Conservation (phyloP, 2,329 filamentous ascomycete genomes). For the Plectosphaerella cucumerina region DNA sequence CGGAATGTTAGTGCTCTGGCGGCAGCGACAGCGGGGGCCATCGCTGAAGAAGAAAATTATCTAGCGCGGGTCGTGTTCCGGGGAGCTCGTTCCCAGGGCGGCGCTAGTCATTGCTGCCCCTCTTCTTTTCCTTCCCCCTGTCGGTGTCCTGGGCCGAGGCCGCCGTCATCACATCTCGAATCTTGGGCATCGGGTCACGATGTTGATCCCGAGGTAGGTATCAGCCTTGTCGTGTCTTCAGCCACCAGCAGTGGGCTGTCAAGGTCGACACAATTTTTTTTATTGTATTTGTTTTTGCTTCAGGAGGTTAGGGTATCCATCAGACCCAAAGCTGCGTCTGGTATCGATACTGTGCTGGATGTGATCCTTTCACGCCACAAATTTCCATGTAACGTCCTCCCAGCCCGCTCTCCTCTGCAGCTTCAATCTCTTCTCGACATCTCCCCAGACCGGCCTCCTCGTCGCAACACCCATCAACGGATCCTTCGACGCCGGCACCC, state of each 20-base stretch:
- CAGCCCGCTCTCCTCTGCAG: slow-evolving; percentile 15
- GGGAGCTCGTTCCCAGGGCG: slow-evolving; percentile 1
- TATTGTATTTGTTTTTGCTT: too few species aligned
- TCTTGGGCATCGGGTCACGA: too few species aligned
- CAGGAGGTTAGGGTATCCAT: too few species aligned
- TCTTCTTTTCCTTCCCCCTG: background rate
- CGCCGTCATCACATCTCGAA: too few species aligned
- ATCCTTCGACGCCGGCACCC: slow-evolving; percentile 8
- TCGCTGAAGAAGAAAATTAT: background rate
- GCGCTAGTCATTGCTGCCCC: background rate
- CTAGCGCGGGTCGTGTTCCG: background rate
- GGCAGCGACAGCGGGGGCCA: too few species aligned
- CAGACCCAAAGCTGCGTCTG: too few species aligned
- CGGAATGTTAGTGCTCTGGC: too few species aligned
- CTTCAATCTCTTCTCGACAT: slow-evolving; percentile 5
- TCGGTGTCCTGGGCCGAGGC: background rate
- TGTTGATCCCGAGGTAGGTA: too few species aligned
- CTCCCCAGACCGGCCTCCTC: slow-evolving; percentile 8
- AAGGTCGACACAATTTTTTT: too few species aligned
- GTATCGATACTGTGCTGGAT: too few species aligned
- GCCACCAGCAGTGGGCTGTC: too few species aligned
- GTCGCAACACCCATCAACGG: slow-evolving; percentile 8
- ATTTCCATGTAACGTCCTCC: slow-evolving; percentile 19
- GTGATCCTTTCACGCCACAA: slow-evolving; percentile 1
- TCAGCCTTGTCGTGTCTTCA: too few species aligned